phyloP scores from a whole-genome alignment of 768 basidiomycete species.

The Clitopilus hobsonii region DNA sequence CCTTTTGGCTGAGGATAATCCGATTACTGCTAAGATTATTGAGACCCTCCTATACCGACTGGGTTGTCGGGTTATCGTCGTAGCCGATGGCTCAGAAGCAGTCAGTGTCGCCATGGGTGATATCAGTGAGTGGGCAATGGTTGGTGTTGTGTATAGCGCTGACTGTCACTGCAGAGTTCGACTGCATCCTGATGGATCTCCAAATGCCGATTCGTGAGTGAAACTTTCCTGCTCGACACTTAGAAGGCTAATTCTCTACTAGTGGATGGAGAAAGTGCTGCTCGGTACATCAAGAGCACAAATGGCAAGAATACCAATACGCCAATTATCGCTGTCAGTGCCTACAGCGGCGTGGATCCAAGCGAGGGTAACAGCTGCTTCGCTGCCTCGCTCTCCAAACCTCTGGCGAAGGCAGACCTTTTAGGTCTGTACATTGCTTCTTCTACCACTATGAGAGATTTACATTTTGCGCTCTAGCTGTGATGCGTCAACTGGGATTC shows the following conservation, averaged over 20 bases:
- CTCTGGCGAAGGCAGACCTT: conserved; percentile 83
- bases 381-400: conserved; percentile 81
- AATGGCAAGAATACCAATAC: conserved; percentile 92
- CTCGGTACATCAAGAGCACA: conserved; percentile 94
- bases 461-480: conserved; percentile 25
- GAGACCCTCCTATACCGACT: conserved; percentile 91
- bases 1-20: conserved; percentile 94
- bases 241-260: conserved; percentile 3
- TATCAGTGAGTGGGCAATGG: conserved; percentile 67
- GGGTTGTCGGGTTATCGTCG: conserved; percentile 93
- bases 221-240: neutral
- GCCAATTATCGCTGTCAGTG: conserved; percentile 89
- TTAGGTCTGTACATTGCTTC: conserved; percentile 35
- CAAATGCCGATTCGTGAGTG: conserved; percentile 89
- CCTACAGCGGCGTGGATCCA: conserved; percentile 71
- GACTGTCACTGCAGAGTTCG: conserved; percentile 63
- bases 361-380: conserved; percentile 66
- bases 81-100: conserved; percentile 94
- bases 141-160: conserved; percentile 13
- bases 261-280: conserved; percentile 96
- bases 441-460: neutral
- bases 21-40: conserved; percentile 95
- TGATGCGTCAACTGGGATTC: conserved; percentile 87
- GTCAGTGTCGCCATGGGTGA: conserved; percentile 97
- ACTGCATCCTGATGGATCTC: conserved; percentile 92